Conservation (phyloP, 2,329 filamentous ascomycete species). For the Aspergillus tamarii region DNA sequence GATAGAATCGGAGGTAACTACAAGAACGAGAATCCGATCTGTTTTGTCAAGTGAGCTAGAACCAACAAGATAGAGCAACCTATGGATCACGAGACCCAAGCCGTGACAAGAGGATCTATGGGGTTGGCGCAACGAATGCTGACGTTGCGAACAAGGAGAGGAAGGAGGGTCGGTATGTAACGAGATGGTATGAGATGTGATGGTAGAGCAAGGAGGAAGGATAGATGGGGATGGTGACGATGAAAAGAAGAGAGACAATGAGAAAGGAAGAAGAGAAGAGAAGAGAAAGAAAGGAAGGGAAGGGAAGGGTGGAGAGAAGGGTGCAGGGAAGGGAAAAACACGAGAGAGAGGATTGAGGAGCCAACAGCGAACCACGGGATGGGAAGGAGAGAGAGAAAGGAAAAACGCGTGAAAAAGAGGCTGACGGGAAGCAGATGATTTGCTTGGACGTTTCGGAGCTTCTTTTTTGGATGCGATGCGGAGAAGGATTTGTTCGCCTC, state of each 20-base stretch:
- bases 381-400: conserved; percentile 11
- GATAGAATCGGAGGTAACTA: conserved; percentile 5
- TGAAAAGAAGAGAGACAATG: conserved; percentile 21
- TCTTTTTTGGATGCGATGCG: conserved; percentile 21
- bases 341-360: conserved; percentile 17
- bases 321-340: conserved; percentile 23
- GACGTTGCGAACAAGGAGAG: background rate
- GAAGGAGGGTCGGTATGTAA: background rate
- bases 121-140: conserved; percentile 3
- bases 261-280: conserved; percentile 20
- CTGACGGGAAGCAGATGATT: conserved; percentile 23
- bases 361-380: conserved; percentile 7
- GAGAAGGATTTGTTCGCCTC: conserved; percentile 22
- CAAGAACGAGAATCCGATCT: conserved; percentile 30
- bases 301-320: conserved; percentile 16
- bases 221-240: conserved; percentile 13
- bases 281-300: conserved; percentile 13
- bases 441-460: conserved; percentile 18
- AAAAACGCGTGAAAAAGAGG: conserved; percentile 17
- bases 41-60: conserved; percentile 43
- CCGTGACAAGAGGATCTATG: conserved; percentile 1
- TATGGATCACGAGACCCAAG: conserved; percentile 30
- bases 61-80: conserved; percentile 42
- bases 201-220: conserved; percentile 13
- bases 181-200: background rate